phyloP scores from a whole-genome alignment of 768 basidiomycete species.

The Xanthoconium stramineum region DNA sequence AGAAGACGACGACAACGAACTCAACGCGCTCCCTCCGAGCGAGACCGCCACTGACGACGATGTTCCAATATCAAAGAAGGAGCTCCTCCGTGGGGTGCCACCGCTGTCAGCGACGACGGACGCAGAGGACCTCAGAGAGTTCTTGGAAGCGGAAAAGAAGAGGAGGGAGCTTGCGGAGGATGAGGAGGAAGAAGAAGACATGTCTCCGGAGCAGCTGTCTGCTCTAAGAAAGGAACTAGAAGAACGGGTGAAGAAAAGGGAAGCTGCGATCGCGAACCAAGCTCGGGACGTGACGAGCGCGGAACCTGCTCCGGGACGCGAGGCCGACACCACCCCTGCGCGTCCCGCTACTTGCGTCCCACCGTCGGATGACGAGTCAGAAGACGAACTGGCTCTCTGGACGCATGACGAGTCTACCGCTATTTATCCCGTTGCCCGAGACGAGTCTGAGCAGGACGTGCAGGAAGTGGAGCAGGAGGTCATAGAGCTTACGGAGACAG shows the following conservation, averaged over 20 bases:
- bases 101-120: conserved; percentile 47
- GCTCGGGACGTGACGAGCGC: conserved; percentile 3
- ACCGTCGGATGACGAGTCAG: conserved; percentile 35
- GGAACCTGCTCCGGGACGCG: not conserved
- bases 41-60: conserved; percentile 25
- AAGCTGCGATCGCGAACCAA: conserved; percentile 4
- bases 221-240: conserved; percentile 16
- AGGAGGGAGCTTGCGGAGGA: conserved; percentile 41
- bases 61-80: conserved; percentile 31
- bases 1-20: conserved; percentile 56
- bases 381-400: conserved; percentile 48
- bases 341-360: conserved; percentile 4
- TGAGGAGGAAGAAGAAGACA: conserved; percentile 25
- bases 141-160: conserved; percentile 59
- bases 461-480: conserved; percentile 19
- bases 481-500: conserved; percentile 25
- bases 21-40: conserved; percentile 47
- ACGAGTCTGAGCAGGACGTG: conserved; percentile 15
- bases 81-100: conserved; percentile 37
- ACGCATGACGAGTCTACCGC: conserved; percentile 40
- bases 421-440: conserved; percentile 30
- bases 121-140: conserved; percentile 61
- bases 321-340: conserved; percentile 17
- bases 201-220: conserved; percentile 18
- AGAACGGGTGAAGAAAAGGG: conserved; percentile 8